A percentile compares a stretch with the other conserved stretches of the same genome.
phyloP scores from a whole-genome alignment of 2,329 filamentous ascomycete genomes.

The Ceratocystis huliohia region DNA sequence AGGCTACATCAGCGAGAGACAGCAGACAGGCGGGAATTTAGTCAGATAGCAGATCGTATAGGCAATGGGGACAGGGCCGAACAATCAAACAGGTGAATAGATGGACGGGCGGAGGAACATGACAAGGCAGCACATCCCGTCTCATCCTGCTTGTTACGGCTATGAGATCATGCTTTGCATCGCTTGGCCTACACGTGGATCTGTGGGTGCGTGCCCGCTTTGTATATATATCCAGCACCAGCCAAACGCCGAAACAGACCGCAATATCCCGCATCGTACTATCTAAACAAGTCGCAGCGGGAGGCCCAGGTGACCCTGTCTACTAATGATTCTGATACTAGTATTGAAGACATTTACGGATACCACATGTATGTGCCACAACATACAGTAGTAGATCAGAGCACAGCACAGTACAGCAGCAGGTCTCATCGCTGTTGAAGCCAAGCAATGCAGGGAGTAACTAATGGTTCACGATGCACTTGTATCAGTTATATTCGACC shows the following conservation, averaged over 20 bases:
- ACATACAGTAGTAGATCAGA: neutral
- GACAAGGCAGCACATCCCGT: neutral
- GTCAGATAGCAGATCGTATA: neutral
- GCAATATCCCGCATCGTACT: neutral
- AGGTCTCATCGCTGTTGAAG: neutral
- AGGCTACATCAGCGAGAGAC: neutral
- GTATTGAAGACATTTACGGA: neutral
- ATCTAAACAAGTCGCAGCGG: neutral
- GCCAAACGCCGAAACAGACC: neutral
- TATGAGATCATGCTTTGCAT: neutral
- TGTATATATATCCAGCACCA: neutral
- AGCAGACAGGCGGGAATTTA: no score
- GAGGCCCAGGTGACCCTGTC: neutral
- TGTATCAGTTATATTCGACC: neutral
- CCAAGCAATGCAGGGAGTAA: neutral
- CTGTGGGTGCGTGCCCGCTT: neutral
- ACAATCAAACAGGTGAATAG: no score
- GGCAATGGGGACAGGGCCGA: neutral
- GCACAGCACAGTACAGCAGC: neutral
- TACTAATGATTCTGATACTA: neutral
- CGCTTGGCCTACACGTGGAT: neutral
- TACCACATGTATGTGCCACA: neutral
- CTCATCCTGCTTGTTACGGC: neutral
- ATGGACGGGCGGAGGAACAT: neutral
- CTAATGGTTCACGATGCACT: neutral